A percentile compares a stretch with the other conserved stretches of the same genome.
Conservation (phyloP, 331 rosid genomes). For the Telfairia occidentalis region DNA sequence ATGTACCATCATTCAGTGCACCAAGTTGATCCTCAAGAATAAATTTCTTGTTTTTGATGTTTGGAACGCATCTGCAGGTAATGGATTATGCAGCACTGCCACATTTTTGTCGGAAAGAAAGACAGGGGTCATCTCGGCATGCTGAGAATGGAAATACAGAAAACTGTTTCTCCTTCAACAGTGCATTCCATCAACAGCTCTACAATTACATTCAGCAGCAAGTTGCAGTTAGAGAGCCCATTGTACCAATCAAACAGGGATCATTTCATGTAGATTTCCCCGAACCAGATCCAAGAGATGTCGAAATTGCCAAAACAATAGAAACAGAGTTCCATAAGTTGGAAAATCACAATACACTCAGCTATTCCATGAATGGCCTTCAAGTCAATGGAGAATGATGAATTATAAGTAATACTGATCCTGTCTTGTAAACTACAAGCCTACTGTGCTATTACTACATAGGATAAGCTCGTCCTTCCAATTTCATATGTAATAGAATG, state of each 20-base stretch:
- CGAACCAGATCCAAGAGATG: constrained; percentile 56
- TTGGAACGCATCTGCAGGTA: constrained; percentile 34
- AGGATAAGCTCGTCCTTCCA: background rate
- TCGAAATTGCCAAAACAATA: constrained; percentile 45
- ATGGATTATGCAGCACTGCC: constrained; percentile 85
- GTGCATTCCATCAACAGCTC: constrained; percentile 67
- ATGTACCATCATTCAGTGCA: background rate
- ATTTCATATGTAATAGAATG: constrained; percentile 4
- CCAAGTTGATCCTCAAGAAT: background rate
- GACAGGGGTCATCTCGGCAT: constrained; percentile 57
- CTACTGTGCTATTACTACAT: background rate
- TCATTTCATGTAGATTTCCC: constrained; percentile 74
- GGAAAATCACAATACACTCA: constrained; percentile 42
- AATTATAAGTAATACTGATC: background rate
- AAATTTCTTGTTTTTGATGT: background rate
- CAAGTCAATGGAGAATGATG: constrained; percentile 7
- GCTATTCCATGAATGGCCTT: background rate
- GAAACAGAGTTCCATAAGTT: constrained; percentile 59
- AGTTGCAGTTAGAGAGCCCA: constrained; percentile 32
- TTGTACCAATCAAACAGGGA: constrained; percentile 43
- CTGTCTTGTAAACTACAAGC: background rate
- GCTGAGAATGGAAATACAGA: constrained; percentile 24
- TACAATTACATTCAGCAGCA: constrained; percentile 43
- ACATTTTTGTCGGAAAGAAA: constrained; percentile 67
- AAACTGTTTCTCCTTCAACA: constrained; percentile 61